Evolutionary conservation across 2,329 filamentous ascomycete species (phyloP).

Genomic region (Fusarium solani-melongenae): DNA sequence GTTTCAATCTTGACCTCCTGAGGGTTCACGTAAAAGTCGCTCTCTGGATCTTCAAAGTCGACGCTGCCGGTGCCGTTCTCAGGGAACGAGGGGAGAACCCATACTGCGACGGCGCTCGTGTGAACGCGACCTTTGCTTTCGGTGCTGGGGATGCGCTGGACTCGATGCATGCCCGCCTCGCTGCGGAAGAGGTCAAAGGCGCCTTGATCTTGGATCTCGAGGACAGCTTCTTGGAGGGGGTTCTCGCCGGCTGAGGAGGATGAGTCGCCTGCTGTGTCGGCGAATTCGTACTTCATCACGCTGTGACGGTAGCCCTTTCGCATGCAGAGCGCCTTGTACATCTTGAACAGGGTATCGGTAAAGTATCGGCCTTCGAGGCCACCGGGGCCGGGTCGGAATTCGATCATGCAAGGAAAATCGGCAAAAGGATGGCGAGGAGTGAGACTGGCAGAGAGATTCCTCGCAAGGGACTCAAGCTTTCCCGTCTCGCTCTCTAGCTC

Average conservation of each 20-base stretch:
- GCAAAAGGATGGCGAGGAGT: slow-evolving; percentile 92
- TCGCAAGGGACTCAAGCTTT: slow-evolving; percentile 71
- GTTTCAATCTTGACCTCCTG: slow-evolving; percentile 86
- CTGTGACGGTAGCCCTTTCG: slow-evolving; percentile 73
- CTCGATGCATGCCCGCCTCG: slow-evolving; percentile 94
- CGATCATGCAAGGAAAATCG: slow-evolving; percentile 87
- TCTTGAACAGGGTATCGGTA: slow-evolving; percentile 84
- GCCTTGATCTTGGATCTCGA: slow-evolving; percentile 81
- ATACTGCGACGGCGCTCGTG: slow-evolving; percentile 90
- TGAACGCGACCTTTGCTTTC: slow-evolving; percentile 93
- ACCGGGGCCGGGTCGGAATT: slow-evolving; percentile 91
- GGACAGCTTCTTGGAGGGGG: slow-evolving; percentile 85
- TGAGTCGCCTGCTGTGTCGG: slow-evolving; percentile 70
- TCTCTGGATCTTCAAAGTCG: slow-evolving; percentile 84
- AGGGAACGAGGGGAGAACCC: slow-evolving; percentile 89
- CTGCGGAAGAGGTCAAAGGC: slow-evolving; percentile 85
- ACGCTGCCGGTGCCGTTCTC: slow-evolving; percentile 60
- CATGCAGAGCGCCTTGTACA: slow-evolving; percentile 87
- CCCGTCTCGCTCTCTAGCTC: slow-evolving; percentile 77
- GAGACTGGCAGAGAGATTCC: slow-evolving; percentile 78
- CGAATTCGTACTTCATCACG: slow-evolving; percentile 83
- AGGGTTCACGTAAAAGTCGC: slow-evolving; percentile 90
- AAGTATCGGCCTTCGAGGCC: slow-evolving; percentile 93
- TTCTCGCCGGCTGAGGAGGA: slow-evolving; percentile 68
- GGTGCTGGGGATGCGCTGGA: slow-evolving; percentile 92